Base-by-base conservation (phyloP, 192 early-diverging fungal species). In the Cladochytrium replicatum region DNA sequence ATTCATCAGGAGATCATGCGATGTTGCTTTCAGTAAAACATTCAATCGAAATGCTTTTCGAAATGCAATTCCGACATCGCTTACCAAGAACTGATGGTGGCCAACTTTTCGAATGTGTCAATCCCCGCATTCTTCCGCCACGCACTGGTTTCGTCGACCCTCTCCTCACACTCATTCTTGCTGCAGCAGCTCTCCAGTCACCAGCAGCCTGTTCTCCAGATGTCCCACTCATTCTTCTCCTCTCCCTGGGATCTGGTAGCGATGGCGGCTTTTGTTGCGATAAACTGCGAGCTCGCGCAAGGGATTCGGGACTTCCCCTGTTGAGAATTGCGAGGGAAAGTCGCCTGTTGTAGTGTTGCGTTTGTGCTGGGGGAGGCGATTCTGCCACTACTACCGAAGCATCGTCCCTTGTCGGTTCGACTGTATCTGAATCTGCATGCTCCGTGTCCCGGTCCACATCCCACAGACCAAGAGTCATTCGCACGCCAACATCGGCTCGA, bases 61-160 rank as follows among this genome's bases (percentile, higher is more conserved):
- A 11, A n/a, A 54, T 52, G 6, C 43, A 60, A 28, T 19, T 5
- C 11, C 57, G 13, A 57, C 25, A 58, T 55, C 41, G 27, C 60
- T 9, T 64, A 74, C 68, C 49, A n/a, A 78, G 48, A 6, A 73
- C 60, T 0, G 75, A 74, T 6, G 79, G 76, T 2, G 79, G 79
- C 79, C 79, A 81, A 43, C 75, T 77, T 43, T 68, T 82, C 11
- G 80, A 83, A 38, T 70, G 74, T 41, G 66, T 58, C 28, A 80
- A 56, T 9, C 23, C 21, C 23, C 26, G 1, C 23, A 21, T 9
- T 11, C 24, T 50, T 39, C 43, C 4, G 50, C n/a, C 15, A 23
- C 43, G 29, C 50, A 5, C 22, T 52, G 43, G 51, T 48, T 30
- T 25, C 9, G 51, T 0, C 13, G 11, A 15, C 25, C 26, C 11